Conservation (phyloP, 176 grass and related monocot genomes). For the Phragmites australis region DNA sequence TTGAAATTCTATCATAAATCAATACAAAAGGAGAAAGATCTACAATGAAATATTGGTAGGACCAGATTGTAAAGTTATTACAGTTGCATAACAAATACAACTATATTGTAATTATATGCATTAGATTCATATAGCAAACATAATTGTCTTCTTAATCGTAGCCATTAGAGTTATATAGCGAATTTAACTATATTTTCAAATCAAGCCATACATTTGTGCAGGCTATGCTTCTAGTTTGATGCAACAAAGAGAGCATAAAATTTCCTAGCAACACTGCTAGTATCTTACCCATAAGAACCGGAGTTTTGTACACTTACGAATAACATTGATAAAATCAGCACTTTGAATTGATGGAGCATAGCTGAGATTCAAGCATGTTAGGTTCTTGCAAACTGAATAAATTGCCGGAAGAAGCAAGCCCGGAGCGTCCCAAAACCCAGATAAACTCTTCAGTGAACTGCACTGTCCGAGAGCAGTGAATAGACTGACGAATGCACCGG, state of each 20-base stretch:
- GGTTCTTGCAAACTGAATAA: constrained; percentile 44
- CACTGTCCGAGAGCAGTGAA: constrained; percentile 39
- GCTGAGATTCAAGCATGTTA: constrained; percentile 68
- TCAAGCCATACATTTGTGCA: neutral
- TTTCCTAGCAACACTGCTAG: neutral
- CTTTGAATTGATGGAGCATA: constrained; percentile 45
- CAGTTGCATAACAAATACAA: neutral
- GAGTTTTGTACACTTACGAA: constrained; percentile 57
- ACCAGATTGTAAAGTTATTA: neutral
- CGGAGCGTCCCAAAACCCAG: constrained; percentile 68
- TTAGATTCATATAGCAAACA: neutral
- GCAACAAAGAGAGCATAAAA: neutral
- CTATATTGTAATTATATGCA: neutral
- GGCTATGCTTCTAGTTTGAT: neutral
- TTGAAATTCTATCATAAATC: neutral
- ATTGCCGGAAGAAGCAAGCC: constrained; percentile 29
- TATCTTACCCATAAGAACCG: constrained; percentile 64
- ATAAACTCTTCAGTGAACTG: constrained; percentile 62
- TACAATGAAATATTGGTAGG: neutral
- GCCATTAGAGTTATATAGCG: neutral
- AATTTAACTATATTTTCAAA: neutral
- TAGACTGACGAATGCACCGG: constrained; percentile 37
- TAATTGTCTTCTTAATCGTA: neutral
- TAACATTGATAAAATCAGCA: constrained; percentile 48
- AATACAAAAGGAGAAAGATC: neutral